Percentiles rank a stretch among this genome's conserved stretches.
Conservation (phyloP, 805 yeast species). For the Blastobotrys robertii region DNA sequence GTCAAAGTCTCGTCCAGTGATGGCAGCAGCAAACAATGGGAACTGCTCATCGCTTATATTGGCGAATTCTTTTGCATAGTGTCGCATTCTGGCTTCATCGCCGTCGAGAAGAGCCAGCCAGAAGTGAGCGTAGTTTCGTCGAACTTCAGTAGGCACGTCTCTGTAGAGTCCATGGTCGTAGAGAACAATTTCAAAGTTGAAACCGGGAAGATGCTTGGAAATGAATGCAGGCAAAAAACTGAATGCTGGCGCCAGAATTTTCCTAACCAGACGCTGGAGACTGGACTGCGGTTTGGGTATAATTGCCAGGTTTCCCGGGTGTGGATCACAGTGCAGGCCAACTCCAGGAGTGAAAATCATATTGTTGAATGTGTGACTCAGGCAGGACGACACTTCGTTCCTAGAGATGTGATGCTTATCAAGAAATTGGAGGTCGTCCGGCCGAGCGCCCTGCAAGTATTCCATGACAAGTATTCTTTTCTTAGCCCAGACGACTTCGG, state of each 20-base stretch:
- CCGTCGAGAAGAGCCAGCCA: slow-evolving; percentile 84
- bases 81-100: slow-evolving; percentile 54
- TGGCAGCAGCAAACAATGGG: slow-evolving; percentile 81
- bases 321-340: slow-evolving; percentile 95
- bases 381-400: slow-evolving; percentile 70
- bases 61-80: slow-evolving; percentile 71
- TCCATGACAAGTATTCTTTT: slow-evolving; percentile 81
- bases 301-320: slow-evolving; percentile 92
- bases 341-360: slow-evolving; percentile 94
- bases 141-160: slow-evolving; percentile 63
- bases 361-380: slow-evolving; percentile 82
- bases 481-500: slow-evolving; percentile 56
- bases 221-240: too few relatives aligned
- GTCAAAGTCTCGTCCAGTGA: slow-evolving; percentile 86
- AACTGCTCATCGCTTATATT: slow-evolving; percentile 68
- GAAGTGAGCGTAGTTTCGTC: slow-evolving; percentile 77
- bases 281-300: slow-evolving; percentile 27
- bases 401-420: slow-evolving; percentile 56
- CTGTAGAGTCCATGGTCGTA: slow-evolving; percentile 95
- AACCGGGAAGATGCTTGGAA: slow-evolving; percentile 18
- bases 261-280: slow-evolving; percentile 5
- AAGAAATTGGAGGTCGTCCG: slow-evolving; percentile 65
- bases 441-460: slow-evolving; percentile 67
- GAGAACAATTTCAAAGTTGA: slow-evolving; percentile 81
- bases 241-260: too few relatives aligned